Evolutionary conservation across 2,329 filamentous ascomycete species (phyloP), one percentile per base, ranked within the genome.

Genomic region (Claviceps purpurea): DNA sequence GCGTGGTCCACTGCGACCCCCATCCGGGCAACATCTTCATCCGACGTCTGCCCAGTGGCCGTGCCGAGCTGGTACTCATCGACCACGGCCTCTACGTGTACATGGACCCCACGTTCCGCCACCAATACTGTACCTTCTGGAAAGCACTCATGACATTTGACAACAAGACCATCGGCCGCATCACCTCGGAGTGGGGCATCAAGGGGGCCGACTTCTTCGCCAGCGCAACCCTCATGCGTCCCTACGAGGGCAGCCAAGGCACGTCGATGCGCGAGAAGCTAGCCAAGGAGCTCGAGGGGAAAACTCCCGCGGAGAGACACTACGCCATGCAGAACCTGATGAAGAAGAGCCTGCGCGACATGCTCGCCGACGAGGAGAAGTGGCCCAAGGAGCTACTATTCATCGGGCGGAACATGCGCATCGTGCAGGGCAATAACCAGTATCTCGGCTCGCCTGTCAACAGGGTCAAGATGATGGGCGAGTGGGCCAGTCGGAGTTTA

Each of bases 11-110:
- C 71, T 96, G 91, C 70, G 93, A 98, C 65, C 93, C 93, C 10
- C 93, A 98, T 64, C 93, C 93, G 1, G 91, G 91, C 30, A 98
- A 98, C 70, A 93, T 97, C 66, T 95, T 98, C 70, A 85, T 97
- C 63, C 85, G 93, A 8, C 84, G 93, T 8, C 75, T 88, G 16
- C 86, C 89, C 1, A 83, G 77, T 44, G 91, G 91, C n/a, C 77
- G 81, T 44, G 78, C 91, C 1, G 89, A 98, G 70, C 77, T 98
- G 34, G 91, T 97, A 1, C 82, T 98, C 39, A 95, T 98, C 64
- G 93, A 98, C 68, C 93, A 98, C 68, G 93, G 93, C 0, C 80
- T 98, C 5, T 98, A 98, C 70, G 88, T 97, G 52, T 85, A 87
- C 67, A 93, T 97, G 87, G 75, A 80, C 24, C 84, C 86, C 1